Evolutionary conservation across 805 yeast species (phyloP).

Genomic region (Huiozyma sinensis): DNA sequence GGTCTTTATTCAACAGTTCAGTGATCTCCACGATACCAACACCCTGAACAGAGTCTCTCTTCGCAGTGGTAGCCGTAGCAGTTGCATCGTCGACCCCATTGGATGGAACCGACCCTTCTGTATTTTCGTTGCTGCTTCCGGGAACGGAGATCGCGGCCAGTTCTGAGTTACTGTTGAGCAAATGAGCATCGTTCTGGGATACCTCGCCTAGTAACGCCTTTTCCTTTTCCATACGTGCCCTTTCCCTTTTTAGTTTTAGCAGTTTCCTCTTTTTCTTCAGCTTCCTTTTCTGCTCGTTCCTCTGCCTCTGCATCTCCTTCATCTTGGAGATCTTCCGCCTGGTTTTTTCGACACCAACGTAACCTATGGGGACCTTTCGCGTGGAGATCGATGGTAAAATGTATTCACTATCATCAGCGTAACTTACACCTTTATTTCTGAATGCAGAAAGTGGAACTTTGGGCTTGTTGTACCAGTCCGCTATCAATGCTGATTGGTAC

Average conservation of each 20-base stretch:
- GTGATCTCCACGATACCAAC: slow-evolving; percentile 26
- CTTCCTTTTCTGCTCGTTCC: slow-evolving; percentile 25
- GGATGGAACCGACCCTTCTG: background rate
- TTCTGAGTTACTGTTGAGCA: background rate
- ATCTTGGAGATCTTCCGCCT: slow-evolving; percentile 27
- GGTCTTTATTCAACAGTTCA: slow-evolving; percentile 21
- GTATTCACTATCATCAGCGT: slow-evolving; percentile 25
- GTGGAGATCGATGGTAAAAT: slow-evolving; percentile 22
- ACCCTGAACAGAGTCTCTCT: slow-evolving; percentile 21
- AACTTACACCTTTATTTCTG: slow-evolving; percentile 58
- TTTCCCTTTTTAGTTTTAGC: slow-evolving; percentile 22
- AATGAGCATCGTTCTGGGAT: background rate
- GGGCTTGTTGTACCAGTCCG: slow-evolving; percentile 33
- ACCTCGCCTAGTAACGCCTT: slow-evolving; percentile 3
- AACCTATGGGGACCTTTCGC: slow-evolving; percentile 28
- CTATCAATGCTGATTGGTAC: slow-evolving; percentile 26
- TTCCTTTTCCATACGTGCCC: slow-evolving; percentile 23
- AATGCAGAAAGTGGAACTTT: slow-evolving; percentile 82
- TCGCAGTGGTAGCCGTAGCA: slow-evolving; percentile 1
- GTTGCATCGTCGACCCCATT: background rate
- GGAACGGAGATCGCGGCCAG: background rate
- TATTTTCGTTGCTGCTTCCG: background rate
- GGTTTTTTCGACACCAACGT: slow-evolving; percentile 28
- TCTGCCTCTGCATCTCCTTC: slow-evolving; percentile 27
- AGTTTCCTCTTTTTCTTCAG: slow-evolving; percentile 26